A percentile compares a stretch with the other conserved stretches of the same genome.
phyloP scores from a whole-genome alignment of 2,329 filamentous ascomycete genomes.

The Fusarium sp. region DNA sequence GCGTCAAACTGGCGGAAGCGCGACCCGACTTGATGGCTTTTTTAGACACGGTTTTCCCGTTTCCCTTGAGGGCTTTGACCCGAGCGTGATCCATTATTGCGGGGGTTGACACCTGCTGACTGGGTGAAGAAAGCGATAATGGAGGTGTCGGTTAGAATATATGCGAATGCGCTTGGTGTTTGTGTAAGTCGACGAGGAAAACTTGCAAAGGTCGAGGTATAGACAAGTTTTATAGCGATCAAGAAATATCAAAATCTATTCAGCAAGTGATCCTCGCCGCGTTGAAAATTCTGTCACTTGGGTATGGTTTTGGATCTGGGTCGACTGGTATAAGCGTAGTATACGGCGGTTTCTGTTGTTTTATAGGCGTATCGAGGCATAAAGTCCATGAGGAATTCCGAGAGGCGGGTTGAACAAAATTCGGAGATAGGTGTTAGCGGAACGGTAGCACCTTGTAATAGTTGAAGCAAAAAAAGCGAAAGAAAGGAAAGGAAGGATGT shows the following conservation, averaged over 20 bases:
- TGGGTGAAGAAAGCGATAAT: neutral
- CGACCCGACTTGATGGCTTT: conserved; percentile 72
- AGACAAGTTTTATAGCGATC: conserved; percentile 11
- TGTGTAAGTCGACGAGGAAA: conserved; percentile 40
- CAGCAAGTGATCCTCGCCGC: conserved; percentile 44
- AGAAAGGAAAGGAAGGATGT: conserved; percentile 5
- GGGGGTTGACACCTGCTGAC: neutral
- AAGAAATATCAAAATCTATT: conserved; percentile 27
- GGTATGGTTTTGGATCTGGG: conserved; percentile 39
- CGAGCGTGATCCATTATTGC: conserved; percentile 70
- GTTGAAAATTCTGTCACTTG: conserved; percentile 33
- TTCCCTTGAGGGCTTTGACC: conserved; percentile 76
- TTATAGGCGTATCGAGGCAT: conserved; percentile 41
- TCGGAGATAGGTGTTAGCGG: conserved; percentile 32
- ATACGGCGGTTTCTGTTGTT: conserved; percentile 33
- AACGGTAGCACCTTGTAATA: conserved; percentile 26
- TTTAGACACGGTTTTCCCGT: conserved; percentile 77
- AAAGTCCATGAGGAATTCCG: conserved; percentile 45
- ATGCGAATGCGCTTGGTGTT: neutral
- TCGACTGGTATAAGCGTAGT: conserved; percentile 37
- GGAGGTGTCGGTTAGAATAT: neutral
- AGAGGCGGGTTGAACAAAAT: conserved; percentile 1
- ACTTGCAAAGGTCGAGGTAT: conserved; percentile 32
- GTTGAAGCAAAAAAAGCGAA: conserved; percentile 19
- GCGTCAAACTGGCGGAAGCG: conserved; percentile 68